phyloP scores from a whole-genome alignment of 176 grass and related monocot genomes.

The Pontederia paniculata region DNA sequence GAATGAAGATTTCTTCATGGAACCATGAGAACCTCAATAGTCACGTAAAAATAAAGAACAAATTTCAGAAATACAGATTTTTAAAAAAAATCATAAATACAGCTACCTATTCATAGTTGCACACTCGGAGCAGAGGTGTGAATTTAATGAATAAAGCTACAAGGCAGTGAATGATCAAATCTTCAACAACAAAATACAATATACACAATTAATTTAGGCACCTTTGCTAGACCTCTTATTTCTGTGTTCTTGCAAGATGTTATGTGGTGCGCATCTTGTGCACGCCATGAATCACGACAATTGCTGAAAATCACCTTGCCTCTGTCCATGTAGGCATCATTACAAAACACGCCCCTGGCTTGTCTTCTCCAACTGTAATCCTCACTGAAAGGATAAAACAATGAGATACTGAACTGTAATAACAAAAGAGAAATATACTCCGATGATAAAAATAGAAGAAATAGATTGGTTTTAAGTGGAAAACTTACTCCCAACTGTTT shows the following conservation, averaged over 20 bases:
- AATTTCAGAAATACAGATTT: no score
- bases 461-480: background rate
- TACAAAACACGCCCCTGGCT: background rate
- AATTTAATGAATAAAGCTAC: no score
- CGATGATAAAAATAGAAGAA: background rate
- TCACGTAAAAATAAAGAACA: no score
- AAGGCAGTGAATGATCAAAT: no score
- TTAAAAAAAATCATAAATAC: no score
- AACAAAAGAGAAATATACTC: background rate
- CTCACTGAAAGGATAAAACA: slow-evolving; percentile 17
- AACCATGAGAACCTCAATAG: no score
- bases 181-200: no score
- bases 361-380: slow-evolving; percentile 20
- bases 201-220: slow-evolving; percentile 22
- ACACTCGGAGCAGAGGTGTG: no score
- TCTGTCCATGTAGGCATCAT: slow-evolving; percentile 15
- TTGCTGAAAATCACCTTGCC: slow-evolving; percentile 14
- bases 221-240: slow-evolving; percentile 76
- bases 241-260: slow-evolving; percentile 41
- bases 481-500: no score
- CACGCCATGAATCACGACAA: slow-evolving; percentile 17
- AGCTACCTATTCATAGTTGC: no score
- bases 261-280: slow-evolving; percentile 19
- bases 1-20: no score
- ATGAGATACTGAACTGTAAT: no score